Base-by-base conservation (phyloP, 495 filamentous ascomycete genomes). In the Annulohypoxylon stygium region DNA sequence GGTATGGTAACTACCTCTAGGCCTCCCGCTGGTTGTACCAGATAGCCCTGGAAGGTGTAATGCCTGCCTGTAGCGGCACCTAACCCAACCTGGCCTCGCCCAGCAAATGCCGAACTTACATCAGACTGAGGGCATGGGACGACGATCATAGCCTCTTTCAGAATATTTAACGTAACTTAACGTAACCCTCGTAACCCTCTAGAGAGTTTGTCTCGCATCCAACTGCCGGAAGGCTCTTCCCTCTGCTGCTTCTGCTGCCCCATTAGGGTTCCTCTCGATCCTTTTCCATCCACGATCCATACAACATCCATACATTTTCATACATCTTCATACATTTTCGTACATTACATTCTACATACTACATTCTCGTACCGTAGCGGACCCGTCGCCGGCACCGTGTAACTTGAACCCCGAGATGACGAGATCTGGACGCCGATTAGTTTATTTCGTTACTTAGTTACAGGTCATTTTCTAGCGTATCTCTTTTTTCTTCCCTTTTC, bases 321-420 rank as follows among this genome's bases (percentile, higher is more conserved):
- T 39, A 39, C 36, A 39, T 39, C 5, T 39, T 11, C 36, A 39
- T 39, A 39, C 36, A 39, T 39, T 12, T 39, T 12, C 36, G 11
- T 39, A 39, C 36, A 39, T 14, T 3, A 30, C 39, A 4, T 14
- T 14, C 10, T 41, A 41, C 37, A 41, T 36, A 36, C 6, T 39
- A 39, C 36, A 39, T 39, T 39, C 30, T 26, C 33, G 9, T 48
- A 59, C 57, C 33, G 53, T 55, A 39, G 53, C 39, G 43, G 54
- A 30, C 62, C 69, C 43, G 47, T 25, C 41, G 48, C 36, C 69
- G 61, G 54, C 57, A 50, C 25, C 63, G 67, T 75, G 72, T 65
- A 67, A 75, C 72, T 57, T 57, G 63, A 75, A 71, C 63, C 64
- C 72, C 67, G 72, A 71, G 71, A 62, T 74, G 71, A 74, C 71